phyloP scores from a whole-genome alignment of 2,329 filamentous ascomycete species.

The Exophiala xenobiotica region DNA sequence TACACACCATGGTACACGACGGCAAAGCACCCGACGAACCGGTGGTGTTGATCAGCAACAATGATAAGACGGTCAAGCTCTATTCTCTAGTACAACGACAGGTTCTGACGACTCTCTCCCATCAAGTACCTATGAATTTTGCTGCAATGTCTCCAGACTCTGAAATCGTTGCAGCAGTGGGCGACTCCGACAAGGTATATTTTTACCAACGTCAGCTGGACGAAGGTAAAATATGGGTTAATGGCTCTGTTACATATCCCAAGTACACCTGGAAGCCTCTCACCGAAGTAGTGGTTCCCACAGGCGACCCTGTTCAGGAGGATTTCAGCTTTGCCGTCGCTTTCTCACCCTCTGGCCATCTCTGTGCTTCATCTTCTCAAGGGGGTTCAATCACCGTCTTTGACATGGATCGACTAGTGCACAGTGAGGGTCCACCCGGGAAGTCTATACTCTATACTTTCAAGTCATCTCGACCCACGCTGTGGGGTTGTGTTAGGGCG shows the following conservation, averaged over 20 bases:
- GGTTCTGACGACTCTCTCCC: constrained; percentile 67
- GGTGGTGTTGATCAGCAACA: constrained; percentile 71
- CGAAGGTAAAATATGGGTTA: constrained; percentile 21
- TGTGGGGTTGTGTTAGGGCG: constrained; percentile 78
- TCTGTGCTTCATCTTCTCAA: constrained; percentile 53
- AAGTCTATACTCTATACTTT: constrained; percentile 68
- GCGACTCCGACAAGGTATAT: constrained; percentile 83
- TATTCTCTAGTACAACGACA: constrained; percentile 71
- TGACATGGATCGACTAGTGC: constrained; percentile 36
- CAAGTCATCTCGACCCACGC: constrained; percentile 70
- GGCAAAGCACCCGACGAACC: constrained; percentile 53
- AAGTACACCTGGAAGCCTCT: constrained; percentile 45
- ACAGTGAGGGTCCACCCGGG: constrained; percentile 32
- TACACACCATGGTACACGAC: constrained; percentile 55
- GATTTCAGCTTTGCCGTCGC: constrained; percentile 50
- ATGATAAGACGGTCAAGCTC: constrained; percentile 85
- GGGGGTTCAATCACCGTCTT: constrained; percentile 49
- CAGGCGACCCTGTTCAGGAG: constrained; percentile 41
- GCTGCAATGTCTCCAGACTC: constrained; percentile 92
- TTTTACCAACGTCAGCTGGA: constrained; percentile 62
- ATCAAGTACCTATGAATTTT: constrained; percentile 88
- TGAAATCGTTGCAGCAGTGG: constrained; percentile 73
- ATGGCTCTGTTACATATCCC: constrained; percentile 34
- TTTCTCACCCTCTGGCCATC: constrained; percentile 49
- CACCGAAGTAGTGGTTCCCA: constrained; percentile 41